Base-by-base conservation (phyloP, 805 yeast genomes). In the Wickerhamia fluorescens region DNA sequence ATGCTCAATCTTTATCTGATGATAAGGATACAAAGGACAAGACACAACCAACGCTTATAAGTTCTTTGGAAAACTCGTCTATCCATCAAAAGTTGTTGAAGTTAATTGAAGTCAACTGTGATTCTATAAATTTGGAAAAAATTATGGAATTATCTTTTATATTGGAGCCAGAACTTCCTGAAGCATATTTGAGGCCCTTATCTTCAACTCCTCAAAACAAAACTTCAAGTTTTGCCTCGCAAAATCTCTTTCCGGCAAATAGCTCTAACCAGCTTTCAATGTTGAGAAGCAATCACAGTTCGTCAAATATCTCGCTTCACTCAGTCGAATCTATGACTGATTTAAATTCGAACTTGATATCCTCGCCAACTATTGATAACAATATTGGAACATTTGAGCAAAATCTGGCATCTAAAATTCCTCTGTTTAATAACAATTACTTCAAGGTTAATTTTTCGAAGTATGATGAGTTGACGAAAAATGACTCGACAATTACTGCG, bases 141-240 rank as follows among this genome's bases (percentile, higher is more conserved):
- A 58, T 81, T 3, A 78, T 83, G 88, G 63, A 65, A 24, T 49
- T 71, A 36, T 85, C 95, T 9, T 56, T 82, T 30, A 43, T 49
- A 0, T 57, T 68, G 23, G 95, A 89, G 44, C 81, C 88, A 1
- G 73, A 79, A 2, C 48, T 61, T 20, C 58, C 57, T 1, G 70
- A 64, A 33, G 47, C 49, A 4, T 63, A 62, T 33, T 35, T 62
- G 29, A 49, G 40, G 26, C 31, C 16, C 5, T 36, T 11, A 22
- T 13, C 15, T 26, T 15, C 12, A 6, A 18, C 9, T 10, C 20
- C 20, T n/a, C n/a, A n/a, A n/a, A n/a, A n/a, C n/a, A n/a, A n/a
- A n/a, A n/a, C n/a, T n/a, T n/a, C n/a, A n/a, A n/a, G n/a, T n/a
- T n/a, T n/a, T n/a, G n/a, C n/a, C n/a, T n/a, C n/a, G n/a, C n/a